Evolutionary conservation across 495 filamentous ascomycete genomes (phyloP).

Genomic region (Bathelium albidoporum): DNA sequence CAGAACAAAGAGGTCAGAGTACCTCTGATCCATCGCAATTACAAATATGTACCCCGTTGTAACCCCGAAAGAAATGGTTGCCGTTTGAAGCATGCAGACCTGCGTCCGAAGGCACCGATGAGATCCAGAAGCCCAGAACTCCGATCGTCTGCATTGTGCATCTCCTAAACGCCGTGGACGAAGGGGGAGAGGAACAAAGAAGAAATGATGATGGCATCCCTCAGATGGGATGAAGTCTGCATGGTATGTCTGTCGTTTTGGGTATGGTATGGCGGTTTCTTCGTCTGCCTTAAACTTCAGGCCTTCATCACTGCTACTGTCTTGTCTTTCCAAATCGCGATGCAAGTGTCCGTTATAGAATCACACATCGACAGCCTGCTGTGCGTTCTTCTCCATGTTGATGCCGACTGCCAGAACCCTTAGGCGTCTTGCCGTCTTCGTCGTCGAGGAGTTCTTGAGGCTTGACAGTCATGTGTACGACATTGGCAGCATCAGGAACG

Average conservation of each 20-base stretch:
- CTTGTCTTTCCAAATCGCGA: not conserved
- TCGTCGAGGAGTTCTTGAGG: constrained; percentile 85
- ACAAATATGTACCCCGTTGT: not conserved
- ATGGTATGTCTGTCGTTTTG: not conserved
- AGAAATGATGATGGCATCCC: constrained; percentile 3
- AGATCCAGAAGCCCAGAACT: constrained; percentile 1
- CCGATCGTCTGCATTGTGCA: not conserved
- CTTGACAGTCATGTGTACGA: constrained; percentile 88
- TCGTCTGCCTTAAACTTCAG: not conserved
- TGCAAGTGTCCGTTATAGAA: constrained; percentile 52
- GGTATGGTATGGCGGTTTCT: not conserved
- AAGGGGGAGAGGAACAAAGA: not conserved
- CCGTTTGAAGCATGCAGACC: not conserved
- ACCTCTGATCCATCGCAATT: not conserved
- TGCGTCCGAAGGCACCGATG: not conserved
- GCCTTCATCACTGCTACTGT: not conserved
- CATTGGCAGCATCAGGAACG: constrained; percentile 57
- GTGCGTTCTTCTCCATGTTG: constrained; percentile 45
- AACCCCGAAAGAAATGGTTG: not conserved
- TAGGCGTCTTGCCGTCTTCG: constrained; percentile 70
- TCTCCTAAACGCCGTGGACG: not conserved
- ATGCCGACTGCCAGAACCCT: constrained; percentile 51
- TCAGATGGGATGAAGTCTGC: not conserved
- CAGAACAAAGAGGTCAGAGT: not conserved
- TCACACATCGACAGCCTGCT: constrained; percentile 68